These are phyloP conservation scores for Mycena rebaudengoi DNA, from an alignment of 768 basidiomycete species.

Conservation along the genomic window DNA sequence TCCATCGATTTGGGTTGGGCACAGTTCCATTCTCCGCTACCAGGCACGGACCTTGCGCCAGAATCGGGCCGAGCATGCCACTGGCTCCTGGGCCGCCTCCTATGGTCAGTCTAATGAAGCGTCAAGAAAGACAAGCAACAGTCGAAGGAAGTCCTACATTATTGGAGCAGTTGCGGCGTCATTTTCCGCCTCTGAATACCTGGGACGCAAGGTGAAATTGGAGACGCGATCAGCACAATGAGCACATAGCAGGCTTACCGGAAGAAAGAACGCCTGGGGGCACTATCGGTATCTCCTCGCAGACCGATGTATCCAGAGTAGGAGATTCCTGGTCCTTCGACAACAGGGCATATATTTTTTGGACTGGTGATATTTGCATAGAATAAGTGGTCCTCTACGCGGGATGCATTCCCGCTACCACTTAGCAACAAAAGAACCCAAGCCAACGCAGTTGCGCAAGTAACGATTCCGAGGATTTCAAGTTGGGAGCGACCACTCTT, in stretches of 20 bases:
- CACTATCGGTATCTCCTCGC: constrained; percentile 8
- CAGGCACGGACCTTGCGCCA: constrained; percentile 7
- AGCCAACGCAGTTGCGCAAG: too few species aligned
- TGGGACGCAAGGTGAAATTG: not conserved
- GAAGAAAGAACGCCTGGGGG: constrained; percentile 20
- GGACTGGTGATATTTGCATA: constrained; percentile 3
- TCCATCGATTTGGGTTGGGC: constrained; percentile 19
- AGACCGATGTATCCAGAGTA: constrained; percentile 21
- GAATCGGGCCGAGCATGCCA: constrained; percentile 12
- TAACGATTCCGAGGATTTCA: too few species aligned
- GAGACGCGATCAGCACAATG: too few species aligned
- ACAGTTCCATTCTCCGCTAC: not conserved
- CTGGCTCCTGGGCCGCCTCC: constrained; percentile 20
- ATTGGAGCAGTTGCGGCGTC: constrained; percentile 7
- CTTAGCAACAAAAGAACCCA: too few species aligned
- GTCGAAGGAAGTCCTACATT: not conserved
- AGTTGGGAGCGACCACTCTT: too few species aligned
- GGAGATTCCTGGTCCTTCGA: not conserved
- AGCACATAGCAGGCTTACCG: constrained; percentile 6
- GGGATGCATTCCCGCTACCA: too few species aligned
- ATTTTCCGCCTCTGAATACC: constrained; percentile 19
- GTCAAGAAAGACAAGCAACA: not conserved
- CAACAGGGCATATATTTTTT: constrained; percentile 9
- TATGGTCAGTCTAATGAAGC: not conserved
- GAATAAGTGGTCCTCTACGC: not conserved